Evolutionary conservation across 345 rosid species (phyloP), one percentile per base, ranked within the genome.

Genomic region (Bruguiera gymnorhiza): DNA sequence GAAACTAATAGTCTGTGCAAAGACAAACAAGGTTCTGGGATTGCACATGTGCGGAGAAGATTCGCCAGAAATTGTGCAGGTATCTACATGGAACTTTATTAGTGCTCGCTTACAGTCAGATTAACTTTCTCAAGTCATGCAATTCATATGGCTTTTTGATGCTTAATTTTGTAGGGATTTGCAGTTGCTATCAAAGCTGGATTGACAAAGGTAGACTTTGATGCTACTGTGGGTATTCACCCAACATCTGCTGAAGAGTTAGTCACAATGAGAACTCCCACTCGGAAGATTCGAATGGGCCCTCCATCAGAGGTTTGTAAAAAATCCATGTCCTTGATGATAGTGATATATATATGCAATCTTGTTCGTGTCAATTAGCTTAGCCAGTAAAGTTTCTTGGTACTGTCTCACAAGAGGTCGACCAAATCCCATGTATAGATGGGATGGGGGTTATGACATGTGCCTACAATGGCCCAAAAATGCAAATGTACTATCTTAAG

Each of bases 131-230:
- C 4, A 39, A 23, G 61, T 67, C 32, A 68, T 65, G 69, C 3
- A 20, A 13, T 32, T 68, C 24, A 16, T 59, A 61, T 69, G 54
- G 26, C 62, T 70, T 8, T 36, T 6, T 53, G 9, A 24, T 78
- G 23, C 18, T 66, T 8, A 61, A 57, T 63, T 74, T 77, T 26
- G n/a, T 82, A 91, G 97, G 98, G 97, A 62, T 88, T 89, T 86
- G 96, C 97, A 6, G 87, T 94, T 70, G 98, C 97, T 60, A 80
- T 94, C 32, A 94, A 91, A 83, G 97, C 95, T 75, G 96, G 98
- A 52, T 82, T 94, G 80, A 89, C 95, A 3, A 94, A 94, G 79
- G 86, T 83, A 6, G 97, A 91, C 77, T 88, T 91, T 65, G 97
- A 94, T 87, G 78, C 87, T 34, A 94, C 96, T 3, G 88, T 91